Percentiles rank a stretch among this genome's conserved stretches.
Evolutionary conservation across 371 early-diverging fungal species (phyloP).

Genomic region (Syncephalastrum monosporum): DNA sequence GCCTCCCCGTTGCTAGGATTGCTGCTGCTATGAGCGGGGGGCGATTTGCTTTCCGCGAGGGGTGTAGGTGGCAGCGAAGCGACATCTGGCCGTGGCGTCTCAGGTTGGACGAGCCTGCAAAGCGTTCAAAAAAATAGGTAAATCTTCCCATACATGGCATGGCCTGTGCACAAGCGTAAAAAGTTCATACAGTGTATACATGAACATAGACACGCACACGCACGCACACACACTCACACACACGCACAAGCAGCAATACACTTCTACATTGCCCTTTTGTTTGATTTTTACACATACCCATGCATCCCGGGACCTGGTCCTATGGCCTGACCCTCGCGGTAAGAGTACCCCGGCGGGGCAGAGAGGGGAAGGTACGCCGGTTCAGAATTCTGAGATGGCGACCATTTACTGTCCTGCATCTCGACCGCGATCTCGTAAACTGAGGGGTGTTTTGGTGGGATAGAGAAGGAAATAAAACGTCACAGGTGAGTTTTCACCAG

Average conservation of each 20-base stretch:
- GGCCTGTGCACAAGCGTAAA: too few relatives aligned
- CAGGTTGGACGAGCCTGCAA: constrained; percentile 10
- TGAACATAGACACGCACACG: too few relatives aligned
- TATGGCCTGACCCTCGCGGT: constrained; percentile 14
- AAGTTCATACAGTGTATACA: too few relatives aligned
- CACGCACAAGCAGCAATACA: too few relatives aligned
- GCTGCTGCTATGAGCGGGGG: constrained; percentile 29
- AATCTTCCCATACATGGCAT: too few relatives aligned
- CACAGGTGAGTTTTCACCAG: too few relatives aligned
- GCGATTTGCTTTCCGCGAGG: constrained; percentile 11
- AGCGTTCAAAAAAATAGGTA: too few relatives aligned
- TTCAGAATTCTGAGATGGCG: constrained; percentile 19
- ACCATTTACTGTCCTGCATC: constrained; percentile 27
- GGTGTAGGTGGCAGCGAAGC: constrained; percentile 18
- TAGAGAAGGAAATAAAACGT: too few relatives aligned
- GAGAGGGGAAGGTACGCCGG: constrained; percentile 18
- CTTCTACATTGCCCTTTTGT: too few relatives aligned
- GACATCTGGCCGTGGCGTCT: constrained; percentile 20
- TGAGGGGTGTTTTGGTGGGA: too few relatives aligned
- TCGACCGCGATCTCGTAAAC: constrained; percentile 1
- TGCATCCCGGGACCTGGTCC: constrained; percentile 11
- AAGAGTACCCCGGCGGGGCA: constrained; percentile 6
- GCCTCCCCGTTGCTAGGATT: constrained; percentile 9
- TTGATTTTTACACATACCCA: constrained; percentile 10
- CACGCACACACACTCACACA: too few relatives aligned